Base-by-base conservation (phyloP, 768 basidiomycete species). In the Tricholoma saponaceum region DNA sequence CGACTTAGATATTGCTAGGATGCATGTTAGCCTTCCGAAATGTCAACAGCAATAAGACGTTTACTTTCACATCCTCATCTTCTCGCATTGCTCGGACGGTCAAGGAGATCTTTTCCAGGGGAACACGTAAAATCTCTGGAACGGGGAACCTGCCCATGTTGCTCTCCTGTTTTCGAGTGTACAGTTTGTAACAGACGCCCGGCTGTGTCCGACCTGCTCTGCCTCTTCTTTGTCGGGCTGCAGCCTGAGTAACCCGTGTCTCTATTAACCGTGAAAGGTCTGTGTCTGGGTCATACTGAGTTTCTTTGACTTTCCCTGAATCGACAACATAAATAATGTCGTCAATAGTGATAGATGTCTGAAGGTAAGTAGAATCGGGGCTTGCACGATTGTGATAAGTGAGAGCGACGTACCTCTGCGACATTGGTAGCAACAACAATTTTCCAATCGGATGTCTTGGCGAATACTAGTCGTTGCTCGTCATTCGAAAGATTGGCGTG, bases 311-410 rank as follows among this genome's bases (percentile, higher is more conserved):
- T 68, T 85, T 90, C 5, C 93, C 93, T 0, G 83, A 75, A 66
- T 96, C 93, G 10, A 95, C 79, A 20, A 95, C 92, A 64, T 89
- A 92, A 33, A 89, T 77, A 22, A 95, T 81, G 64, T 95, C 93
- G 64, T 95, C 89, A 56, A 97, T 93, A 0, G 93, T 95, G 54
- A 95, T 90, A 2, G 90, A 92, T 1, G 92, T 95, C 85, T 94
- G 25, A 30, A 43, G 52, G 58, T 22, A 14, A 30, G 25, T 32
- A 43, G 12, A 8, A 46, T 52, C n/a, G 50, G 26, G 51, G 25
- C 35, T n/a, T 13, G 23, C 18, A 5, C 35, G 16, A 47, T 33
- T 1, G 39, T 10, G 46, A 13, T 41, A 20, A 1, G 26, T 4
- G 13, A 35, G 22, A 23, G 12, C 8, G 26, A 67, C 77, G 54